phyloP scores from a whole-genome alignment of 805 yeast genomes.

The Nadsonia fulvescens region DNA sequence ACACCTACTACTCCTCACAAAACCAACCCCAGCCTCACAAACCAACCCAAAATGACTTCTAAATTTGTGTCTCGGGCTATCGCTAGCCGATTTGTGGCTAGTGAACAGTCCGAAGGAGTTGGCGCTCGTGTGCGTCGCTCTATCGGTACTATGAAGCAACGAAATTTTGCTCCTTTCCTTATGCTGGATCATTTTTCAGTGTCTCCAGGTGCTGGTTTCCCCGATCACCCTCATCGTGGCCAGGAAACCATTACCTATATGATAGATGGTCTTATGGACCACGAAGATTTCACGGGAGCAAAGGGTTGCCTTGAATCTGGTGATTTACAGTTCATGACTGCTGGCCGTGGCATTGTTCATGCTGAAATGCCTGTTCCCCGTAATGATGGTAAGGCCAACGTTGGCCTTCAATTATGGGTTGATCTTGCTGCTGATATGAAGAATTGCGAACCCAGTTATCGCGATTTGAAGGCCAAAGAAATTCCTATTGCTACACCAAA shows the following conservation, averaged over 20 bases:
- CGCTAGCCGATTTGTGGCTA: slow-evolving; percentile 40
- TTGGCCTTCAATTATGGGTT: slow-evolving; percentile 77
- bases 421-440: slow-evolving; percentile 53
- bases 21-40: too few species aligned
- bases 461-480: slow-evolving; percentile 50
- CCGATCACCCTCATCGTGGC: slow-evolving; percentile 73
- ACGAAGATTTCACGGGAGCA: slow-evolving; percentile 73
- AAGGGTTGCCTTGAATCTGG: slow-evolving; percentile 60
- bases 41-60: too few species aligned
- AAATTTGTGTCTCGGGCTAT: too few species aligned
- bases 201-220: slow-evolving; percentile 48
- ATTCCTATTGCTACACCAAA: slow-evolving; percentile 51
- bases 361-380: slow-evolving; percentile 61
- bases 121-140: slow-evolving; percentile 73
- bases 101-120: slow-evolving; percentile 65
- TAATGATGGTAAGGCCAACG: slow-evolving; percentile 23
- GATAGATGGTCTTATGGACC: slow-evolving; percentile 47
- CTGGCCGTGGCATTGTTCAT: slow-evolving; percentile 74
- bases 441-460: slow-evolving; percentile 50
- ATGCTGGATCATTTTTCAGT: slow-evolving; percentile 63
- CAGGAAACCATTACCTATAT: slow-evolving; percentile 59
- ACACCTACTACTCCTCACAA: too few species aligned
- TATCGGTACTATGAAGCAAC: slow-evolving; percentile 45
- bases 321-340: slow-evolving; percentile 84
- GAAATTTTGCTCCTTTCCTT: slow-evolving; percentile 64